Evolutionary conservation across 2,329 filamentous ascomycete species (phyloP).

Genomic region (Fusarium vanettenii): DNA sequence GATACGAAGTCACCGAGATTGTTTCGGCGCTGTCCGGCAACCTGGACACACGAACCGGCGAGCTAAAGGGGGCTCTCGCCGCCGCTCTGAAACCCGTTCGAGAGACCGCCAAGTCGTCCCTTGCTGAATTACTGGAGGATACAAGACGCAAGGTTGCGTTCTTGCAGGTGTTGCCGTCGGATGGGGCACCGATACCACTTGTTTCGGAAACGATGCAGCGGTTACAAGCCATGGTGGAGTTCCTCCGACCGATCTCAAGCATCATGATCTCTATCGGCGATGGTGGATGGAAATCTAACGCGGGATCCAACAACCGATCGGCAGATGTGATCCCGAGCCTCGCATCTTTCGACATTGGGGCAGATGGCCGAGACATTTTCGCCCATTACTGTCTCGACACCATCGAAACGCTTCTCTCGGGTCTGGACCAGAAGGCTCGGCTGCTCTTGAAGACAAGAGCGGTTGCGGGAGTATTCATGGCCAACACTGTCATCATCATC

Average conservation of each 20-base stretch:
- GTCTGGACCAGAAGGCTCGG: conserved; percentile 80
- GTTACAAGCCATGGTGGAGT: conserved; percentile 87
- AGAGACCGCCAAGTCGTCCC: conserved; percentile 89
- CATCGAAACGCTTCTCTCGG: conserved; percentile 81
- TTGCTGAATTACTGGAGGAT: conserved; percentile 86
- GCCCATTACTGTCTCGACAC: conserved; percentile 91
- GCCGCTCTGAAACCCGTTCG: conserved; percentile 90
- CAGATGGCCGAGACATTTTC: conserved; percentile 89
- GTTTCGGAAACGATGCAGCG: conserved; percentile 88
- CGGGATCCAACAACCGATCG: conserved; percentile 63
- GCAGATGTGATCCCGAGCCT: conserved; percentile 76
- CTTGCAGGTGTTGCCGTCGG: conserved; percentile 76
- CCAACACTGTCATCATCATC: conserved; percentile 86
- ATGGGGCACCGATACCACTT: conserved; percentile 82
- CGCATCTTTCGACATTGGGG: conserved; percentile 85
- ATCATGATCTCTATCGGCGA: conserved; percentile 94
- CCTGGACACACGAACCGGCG: conserved; percentile 84
- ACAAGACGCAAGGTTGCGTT: conserved; percentile 75
- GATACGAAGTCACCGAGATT: conserved; percentile 95
- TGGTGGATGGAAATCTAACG: conserved; percentile 81
- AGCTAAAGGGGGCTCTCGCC: conserved; percentile 84
- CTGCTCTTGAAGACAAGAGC: conserved; percentile 80
- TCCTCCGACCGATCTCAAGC: conserved; percentile 85
- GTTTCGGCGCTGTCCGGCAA: conserved; percentile 82
- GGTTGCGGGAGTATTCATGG: conserved; percentile 87